phyloP scores from a whole-genome alignment of 2,329 filamentous ascomycete genomes.

The Exophiala aquamarina region DNA sequence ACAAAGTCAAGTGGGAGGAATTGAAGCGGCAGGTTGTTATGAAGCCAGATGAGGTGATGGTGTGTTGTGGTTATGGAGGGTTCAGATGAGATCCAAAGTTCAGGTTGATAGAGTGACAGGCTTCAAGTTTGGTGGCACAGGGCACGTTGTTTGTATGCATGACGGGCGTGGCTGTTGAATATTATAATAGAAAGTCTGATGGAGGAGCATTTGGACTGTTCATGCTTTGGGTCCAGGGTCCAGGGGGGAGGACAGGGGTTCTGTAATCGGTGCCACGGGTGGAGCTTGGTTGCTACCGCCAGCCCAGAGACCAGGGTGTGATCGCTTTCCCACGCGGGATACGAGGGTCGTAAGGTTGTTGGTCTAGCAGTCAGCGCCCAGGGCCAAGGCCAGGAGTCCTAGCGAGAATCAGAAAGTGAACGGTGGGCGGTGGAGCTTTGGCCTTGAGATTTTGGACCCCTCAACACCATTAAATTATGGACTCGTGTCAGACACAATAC shows the following conservation, averaged over 20 bases:
- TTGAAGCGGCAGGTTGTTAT: no score
- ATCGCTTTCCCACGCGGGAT: slow-evolving; percentile 15
- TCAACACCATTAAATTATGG: no score
- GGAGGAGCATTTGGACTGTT: not conserved
- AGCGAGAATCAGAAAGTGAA: not conserved
- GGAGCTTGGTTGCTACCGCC: not conserved
- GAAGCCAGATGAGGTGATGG: not conserved
- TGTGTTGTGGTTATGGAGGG: not conserved
- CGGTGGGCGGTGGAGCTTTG: not conserved
- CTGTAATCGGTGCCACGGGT: not conserved
- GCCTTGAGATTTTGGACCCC: no score
- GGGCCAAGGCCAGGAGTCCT: slow-evolving; percentile 6
- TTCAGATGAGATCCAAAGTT: slow-evolving; percentile 4
- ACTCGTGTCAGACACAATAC: no score
- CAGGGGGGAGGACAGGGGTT: slow-evolving; percentile 1
- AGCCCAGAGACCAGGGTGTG: not conserved
- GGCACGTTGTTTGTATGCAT: slow-evolving; percentile 12
- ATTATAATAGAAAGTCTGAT: not conserved
- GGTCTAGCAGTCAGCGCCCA: not conserved
- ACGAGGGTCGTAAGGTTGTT: slow-evolving; percentile 7
- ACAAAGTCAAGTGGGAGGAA: not conserved
- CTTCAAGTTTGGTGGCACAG: slow-evolving; percentile 10
- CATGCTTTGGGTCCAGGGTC: no score
- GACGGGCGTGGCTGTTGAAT: slow-evolving; percentile 8
- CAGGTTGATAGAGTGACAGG: slow-evolving; percentile 11